phyloP scores from a whole-genome alignment of 1,284 basidiomycete genomes.

The Moesziomyces sp. region DNA sequence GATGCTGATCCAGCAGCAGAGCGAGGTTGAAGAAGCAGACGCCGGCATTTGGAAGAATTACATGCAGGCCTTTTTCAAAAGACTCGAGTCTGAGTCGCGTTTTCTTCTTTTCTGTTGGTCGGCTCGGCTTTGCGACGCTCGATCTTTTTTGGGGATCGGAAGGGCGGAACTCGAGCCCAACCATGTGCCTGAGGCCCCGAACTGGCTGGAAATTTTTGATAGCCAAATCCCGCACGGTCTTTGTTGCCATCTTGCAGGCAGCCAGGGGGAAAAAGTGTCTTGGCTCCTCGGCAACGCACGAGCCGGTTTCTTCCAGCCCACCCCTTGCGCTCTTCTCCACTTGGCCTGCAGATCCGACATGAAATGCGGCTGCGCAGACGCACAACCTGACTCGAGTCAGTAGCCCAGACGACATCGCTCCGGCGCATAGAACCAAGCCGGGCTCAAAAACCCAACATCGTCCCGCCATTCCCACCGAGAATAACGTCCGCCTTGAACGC shows the following conservation, averaged over 20 bases:
- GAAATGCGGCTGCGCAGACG: background rate
- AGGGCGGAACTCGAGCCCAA: background rate
- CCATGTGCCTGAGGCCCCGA: background rate
- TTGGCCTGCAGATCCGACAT: background rate
- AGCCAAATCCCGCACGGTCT: conserved; percentile 38
- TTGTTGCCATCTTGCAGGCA: conserved; percentile 3
- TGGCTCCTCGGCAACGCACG: conserved; percentile 2
- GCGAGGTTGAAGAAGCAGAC: conserved; percentile 4
- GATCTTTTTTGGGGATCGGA: conserved; percentile 6
- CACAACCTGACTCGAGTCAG: background rate
- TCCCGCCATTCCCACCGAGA: too few relatives aligned
- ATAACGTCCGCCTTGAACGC: background rate
- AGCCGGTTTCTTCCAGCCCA: conserved; percentile 10
- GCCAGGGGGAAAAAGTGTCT: background rate
- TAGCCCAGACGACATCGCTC: background rate
- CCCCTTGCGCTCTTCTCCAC: background rate
- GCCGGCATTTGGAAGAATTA: conserved; percentile 15
- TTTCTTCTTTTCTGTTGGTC: too few relatives aligned
- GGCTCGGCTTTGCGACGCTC: background rate
- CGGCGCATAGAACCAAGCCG: background rate
- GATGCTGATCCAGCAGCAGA: conserved; percentile 1
- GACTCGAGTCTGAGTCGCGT: background rate
- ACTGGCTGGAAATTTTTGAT: conserved; percentile 12
- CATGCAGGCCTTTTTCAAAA: background rate
- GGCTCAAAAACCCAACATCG: background rate